These are phyloP conservation scores for Mortierella polycephala DNA, from an alignment of 371 early-diverging fungal genomes.

Conservation along the genomic window DNA sequence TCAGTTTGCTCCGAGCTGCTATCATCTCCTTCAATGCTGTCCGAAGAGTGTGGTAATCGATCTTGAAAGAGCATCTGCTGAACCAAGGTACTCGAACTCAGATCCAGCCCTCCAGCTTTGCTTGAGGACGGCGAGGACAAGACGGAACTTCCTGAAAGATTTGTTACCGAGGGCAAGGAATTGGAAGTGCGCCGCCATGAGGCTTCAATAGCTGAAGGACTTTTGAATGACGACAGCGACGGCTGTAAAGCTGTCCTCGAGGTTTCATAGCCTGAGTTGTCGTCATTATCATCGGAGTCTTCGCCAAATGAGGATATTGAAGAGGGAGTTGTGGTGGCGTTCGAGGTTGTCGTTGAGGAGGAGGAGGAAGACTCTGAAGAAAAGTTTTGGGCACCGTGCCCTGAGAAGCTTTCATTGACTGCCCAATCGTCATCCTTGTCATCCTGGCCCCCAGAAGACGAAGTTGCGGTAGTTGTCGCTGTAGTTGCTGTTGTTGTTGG, in stretches of 20 bases:
- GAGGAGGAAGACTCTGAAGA: slow-evolving; percentile 3
- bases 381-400: slow-evolving; percentile 18
- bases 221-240: slow-evolving; percentile 23
- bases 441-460: slow-evolving; percentile 15
- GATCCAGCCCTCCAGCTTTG: slow-evolving; percentile 42
- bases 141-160: background rate
- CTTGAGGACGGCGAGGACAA: slow-evolving; percentile 9
- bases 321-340: slow-evolving; percentile 1
- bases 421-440: slow-evolving; percentile 54
- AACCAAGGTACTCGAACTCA: slow-evolving; percentile 51
- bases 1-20: slow-evolving; percentile 4
- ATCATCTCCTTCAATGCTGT: slow-evolving; percentile 7
- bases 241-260: slow-evolving; percentile 12
- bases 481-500: slow-evolving; percentile 9
- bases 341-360: background rate
- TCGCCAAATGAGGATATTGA: background rate
- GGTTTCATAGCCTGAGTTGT: background rate
- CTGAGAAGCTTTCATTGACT: slow-evolving; percentile 49
- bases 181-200: slow-evolving; percentile 51
- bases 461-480: background rate
- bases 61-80: slow-evolving; percentile 53
- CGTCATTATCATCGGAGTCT: slow-evolving; percentile 1
- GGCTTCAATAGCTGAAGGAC: slow-evolving; percentile 25
- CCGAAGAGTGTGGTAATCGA: slow-evolving; percentile 25
- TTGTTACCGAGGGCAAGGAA: slow-evolving; percentile 10